Conservation (phyloP, 345 rosid species). For the Raphanus raphanistrum region DNA sequence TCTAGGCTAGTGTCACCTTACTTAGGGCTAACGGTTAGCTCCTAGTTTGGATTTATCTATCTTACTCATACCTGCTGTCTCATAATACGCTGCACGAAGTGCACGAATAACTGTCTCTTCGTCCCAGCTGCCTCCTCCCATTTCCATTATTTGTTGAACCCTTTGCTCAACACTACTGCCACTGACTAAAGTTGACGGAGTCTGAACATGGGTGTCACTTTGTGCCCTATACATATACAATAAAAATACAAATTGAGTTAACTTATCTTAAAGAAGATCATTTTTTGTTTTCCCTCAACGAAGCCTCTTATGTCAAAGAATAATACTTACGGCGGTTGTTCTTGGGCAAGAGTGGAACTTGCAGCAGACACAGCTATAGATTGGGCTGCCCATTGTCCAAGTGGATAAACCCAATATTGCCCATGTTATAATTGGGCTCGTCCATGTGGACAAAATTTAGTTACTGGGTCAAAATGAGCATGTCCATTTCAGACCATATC, state of each 20-base stretch:
- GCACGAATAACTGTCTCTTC: conserved; percentile 91
- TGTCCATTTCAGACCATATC: no score
- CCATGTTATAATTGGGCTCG: no score
- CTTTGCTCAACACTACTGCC: conserved; percentile 74
- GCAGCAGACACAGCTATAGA: conserved; percentile 43
- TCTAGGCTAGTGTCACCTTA: no score
- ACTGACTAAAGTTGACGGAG: conserved; percentile 87
- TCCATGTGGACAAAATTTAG: no score
- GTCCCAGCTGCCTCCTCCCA: conserved; percentile 98
- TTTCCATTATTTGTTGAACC: conserved; percentile 86
- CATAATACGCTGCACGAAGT: conserved; percentile 96
- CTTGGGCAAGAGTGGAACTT: conserved; percentile 40
- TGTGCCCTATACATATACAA: conserved; percentile 51
- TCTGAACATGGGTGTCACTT: conserved; percentile 64
- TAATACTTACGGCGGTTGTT: conserved; percentile 53
- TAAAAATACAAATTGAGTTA: background rate
- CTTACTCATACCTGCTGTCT: conserved; percentile 57
- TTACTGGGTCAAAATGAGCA: no score
- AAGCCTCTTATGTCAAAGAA: conserved; percentile 5
- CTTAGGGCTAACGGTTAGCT: no score
- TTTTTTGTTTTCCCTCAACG: background rate
- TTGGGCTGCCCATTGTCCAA: background rate
- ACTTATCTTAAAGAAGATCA: background rate
- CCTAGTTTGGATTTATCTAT: no score
- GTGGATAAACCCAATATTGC: no score